Percentiles rank a stretch among this genome's conserved stretches.
These are phyloP conservation scores for Sapria himalayana DNA, from an alignment of 345 rosid genomes.

Conservation along the genomic window DNA sequence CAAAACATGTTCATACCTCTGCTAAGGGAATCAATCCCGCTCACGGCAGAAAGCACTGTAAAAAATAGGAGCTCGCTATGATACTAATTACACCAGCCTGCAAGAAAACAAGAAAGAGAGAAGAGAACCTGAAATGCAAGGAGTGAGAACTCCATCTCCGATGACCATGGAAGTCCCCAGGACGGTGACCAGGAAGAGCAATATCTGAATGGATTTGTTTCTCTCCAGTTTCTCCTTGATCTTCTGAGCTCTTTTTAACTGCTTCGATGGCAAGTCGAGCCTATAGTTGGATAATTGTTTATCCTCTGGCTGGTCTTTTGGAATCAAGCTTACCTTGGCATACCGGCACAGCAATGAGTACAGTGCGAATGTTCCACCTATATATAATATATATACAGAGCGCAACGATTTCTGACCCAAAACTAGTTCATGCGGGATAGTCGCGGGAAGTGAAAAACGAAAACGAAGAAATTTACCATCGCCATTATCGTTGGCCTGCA, in stretches of 20 bases:
- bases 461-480: slow-evolving; percentile 22
- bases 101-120: neutral
- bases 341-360: slow-evolving; percentile 44
- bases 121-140: slow-evolving; percentile 41
- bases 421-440: neutral
- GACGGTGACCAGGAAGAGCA: slow-evolving; percentile 44
- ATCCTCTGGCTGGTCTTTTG: slow-evolving; percentile 57
- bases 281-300: slow-evolving; percentile 37
- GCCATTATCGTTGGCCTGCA: slow-evolving; percentile 62
- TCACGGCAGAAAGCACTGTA: slow-evolving; percentile 58
- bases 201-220: slow-evolving; percentile 12
- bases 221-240: slow-evolving; percentile 31
- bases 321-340: slow-evolving; percentile 32
- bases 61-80: neutral
- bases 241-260: slow-evolving; percentile 20
- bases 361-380: slow-evolving; percentile 66
- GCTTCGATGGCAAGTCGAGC: slow-evolving; percentile 27
- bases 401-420: neutral
- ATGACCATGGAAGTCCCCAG: slow-evolving; percentile 71
- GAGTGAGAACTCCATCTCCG: slow-evolving; percentile 72
- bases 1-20: slow-evolving; percentile 16
- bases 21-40: slow-evolving; percentile 50
- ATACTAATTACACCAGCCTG: neutral
- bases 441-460: neutral
- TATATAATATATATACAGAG: neutral